A percentile compares a stretch with the other conserved stretches of the same genome.
Conservation (phyloP, 1,139 yeast genomes). For the Debaryomyces fabryi region DNA sequence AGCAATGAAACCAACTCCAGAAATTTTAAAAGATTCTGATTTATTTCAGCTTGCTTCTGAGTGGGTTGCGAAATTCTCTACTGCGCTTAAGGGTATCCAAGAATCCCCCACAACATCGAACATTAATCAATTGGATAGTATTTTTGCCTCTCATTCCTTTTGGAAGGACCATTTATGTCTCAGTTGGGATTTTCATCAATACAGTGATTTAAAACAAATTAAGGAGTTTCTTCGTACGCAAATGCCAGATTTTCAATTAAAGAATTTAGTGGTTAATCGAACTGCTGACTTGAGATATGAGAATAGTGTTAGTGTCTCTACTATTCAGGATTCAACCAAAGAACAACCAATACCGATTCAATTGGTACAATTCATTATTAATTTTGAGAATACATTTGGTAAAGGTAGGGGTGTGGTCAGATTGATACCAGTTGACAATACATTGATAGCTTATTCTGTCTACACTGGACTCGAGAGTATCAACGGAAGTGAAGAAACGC, state of each 20-base stretch:
- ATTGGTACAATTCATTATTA: slow-evolving; percentile 36
- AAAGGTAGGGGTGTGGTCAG: slow-evolving; percentile 34
- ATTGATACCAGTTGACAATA: slow-evolving; percentile 30
- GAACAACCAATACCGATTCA: slow-evolving; percentile 27
- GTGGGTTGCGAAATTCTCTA: slow-evolving; percentile 33
- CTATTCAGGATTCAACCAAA: slow-evolving; percentile 26
- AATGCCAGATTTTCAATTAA: slow-evolving; percentile 22
- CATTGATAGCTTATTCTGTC: slow-evolving; percentile 32
- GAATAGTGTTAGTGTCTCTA: slow-evolving; percentile 24
- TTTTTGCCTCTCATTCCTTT: slow-evolving; percentile 28
- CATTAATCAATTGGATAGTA: slow-evolving; percentile 17
- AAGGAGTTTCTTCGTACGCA: slow-evolving; percentile 14
- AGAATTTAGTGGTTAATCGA: slow-evolving; percentile 26
- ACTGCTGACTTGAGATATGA: slow-evolving; percentile 29
- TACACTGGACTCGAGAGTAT: slow-evolving; percentile 39
- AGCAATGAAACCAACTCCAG: slow-evolving; percentile 23
- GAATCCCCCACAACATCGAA: slow-evolving; percentile 6
- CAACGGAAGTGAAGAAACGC: slow-evolving; percentile 32
- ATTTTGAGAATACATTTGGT: slow-evolving; percentile 32
- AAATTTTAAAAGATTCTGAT: slow-evolving; percentile 23
- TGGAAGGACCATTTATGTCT: slow-evolving; percentile 41
- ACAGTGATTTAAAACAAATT: slow-evolving; percentile 29
- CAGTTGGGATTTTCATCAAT: slow-evolving; percentile 33
- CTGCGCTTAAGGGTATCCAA: slow-evolving; percentile 14
- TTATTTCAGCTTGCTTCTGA: slow-evolving; percentile 23